Base-by-base conservation (phyloP, 148 eudicot genomes). In the Mesembryanthemum crystallinum region DNA sequence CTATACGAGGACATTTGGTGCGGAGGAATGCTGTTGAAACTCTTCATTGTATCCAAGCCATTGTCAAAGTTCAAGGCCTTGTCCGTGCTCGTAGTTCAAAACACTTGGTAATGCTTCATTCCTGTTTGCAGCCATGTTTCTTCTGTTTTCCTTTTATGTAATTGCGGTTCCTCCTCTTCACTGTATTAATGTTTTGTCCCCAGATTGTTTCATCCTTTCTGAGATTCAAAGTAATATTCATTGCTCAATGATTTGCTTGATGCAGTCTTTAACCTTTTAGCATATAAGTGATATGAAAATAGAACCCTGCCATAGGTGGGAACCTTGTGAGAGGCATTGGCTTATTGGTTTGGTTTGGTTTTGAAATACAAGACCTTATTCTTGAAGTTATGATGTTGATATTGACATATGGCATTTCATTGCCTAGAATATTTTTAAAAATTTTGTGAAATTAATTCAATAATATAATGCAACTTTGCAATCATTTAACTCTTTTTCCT, bases 11-110 rank as follows among this genome's bases (percentile, higher is more conserved):
- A 18, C 88, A 94, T 76, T 75, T 94, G 66, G 98, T 87, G 45
- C 87, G 98, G 30, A 83, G 85, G 75, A 86, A 92, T 71, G 98
- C 98, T 76, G 86, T 92, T 77, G 97, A 89, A 74, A 87, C 93
- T 73, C 84, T 94, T 64, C 87, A 90, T 49, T 94, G 98, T 82
- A 86, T 92, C 62, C 92, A 84, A 87, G 92, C 89, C 77, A 90
- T 94, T 74, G 80, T 89, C 74, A 94, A 90, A 82, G 86, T 94
- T 86, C 98, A 94, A 82, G 79, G 80, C 71, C 88, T 90, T 67
- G 93, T 92, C 55, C 89, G 98, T 72, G 92, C 88, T 35, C 97
- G 89, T 67, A 85, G 64, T 58, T 62, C 81, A 64, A 81, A 77
- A 62, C 62, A 78, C 33, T 79, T 71, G 87, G 95, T 87, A 86